Evolutionary conservation across 805 yeast species (phyloP).

Genomic region (Starmera pachycereana): DNA sequence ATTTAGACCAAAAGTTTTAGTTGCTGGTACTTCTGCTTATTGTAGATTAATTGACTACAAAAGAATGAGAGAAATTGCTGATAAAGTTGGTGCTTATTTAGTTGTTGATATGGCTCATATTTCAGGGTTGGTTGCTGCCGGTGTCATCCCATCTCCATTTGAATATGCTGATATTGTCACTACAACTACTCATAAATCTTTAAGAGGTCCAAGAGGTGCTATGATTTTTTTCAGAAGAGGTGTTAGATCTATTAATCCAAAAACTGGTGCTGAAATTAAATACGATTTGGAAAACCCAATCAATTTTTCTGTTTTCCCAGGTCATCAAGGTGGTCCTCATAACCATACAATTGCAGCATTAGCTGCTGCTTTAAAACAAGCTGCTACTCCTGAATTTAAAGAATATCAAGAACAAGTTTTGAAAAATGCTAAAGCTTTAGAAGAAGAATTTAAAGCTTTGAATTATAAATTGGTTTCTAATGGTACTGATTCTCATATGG

Average conservation of each 20-base stretch:
- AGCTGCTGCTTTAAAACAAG: conserved; percentile 95
- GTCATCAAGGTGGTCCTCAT: conserved; percentile 99
- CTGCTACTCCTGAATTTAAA: conserved; percentile 80
- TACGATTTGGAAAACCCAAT: conserved; percentile 92
- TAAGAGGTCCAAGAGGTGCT: conserved; percentile 99
- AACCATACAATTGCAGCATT: conserved; percentile 97
- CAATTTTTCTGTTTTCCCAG: conserved; percentile 98
- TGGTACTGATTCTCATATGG: conserved; percentile 98
- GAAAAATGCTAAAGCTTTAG: conserved; percentile 80
- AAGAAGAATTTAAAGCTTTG: conserved; percentile 54
- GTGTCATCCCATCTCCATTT: conserved; percentile 92
- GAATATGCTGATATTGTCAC: conserved; percentile 97
- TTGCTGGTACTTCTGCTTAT: conserved; percentile 98
- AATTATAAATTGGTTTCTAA: conserved; percentile 81
- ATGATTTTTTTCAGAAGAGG: conserved; percentile 99
- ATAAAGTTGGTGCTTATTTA: conserved; percentile 93
- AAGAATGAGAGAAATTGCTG: conserved; percentile 94
- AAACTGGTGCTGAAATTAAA: conserved; percentile 83
- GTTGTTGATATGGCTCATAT: conserved; percentile 98
- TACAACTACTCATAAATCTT: conserved; percentile 96
- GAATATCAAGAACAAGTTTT: conserved; percentile 84
- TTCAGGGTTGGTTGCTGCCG: conserved; percentile 92
- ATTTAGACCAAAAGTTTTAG: conserved; percentile 92
- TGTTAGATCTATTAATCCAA: conserved; percentile 71
- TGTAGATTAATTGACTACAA: conserved; percentile 93